Evolutionary conservation across 2,329 filamentous ascomycete genomes (phyloP).

Genomic region (Arthrobotrys sinensis): DNA sequence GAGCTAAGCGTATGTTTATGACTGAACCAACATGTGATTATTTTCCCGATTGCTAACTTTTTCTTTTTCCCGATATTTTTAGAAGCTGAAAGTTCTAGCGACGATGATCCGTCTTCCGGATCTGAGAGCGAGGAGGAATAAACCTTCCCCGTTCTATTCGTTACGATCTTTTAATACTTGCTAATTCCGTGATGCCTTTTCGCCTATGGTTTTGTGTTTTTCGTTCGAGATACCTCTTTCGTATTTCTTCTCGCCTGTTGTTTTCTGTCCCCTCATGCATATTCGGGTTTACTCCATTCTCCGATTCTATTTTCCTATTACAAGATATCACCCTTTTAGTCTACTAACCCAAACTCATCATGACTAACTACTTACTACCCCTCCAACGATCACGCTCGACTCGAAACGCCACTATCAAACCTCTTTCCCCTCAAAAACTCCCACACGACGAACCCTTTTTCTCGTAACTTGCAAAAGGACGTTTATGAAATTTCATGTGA

Average conservation of each 20-base stretch:
- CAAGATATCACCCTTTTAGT: constrained; percentile 10
- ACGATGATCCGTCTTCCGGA: constrained; percentile 64
- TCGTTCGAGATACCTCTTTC: constrained; percentile 42
- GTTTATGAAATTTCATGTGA: constrained; percentile 27
- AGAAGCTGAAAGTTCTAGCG: constrained; percentile 58
- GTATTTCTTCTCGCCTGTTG: constrained; percentile 22
- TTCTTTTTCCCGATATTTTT: constrained; percentile 3
- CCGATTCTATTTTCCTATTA: neutral
- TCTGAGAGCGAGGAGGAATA: constrained; percentile 65
- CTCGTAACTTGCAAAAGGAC: neutral
- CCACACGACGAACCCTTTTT: neutral
- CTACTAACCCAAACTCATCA: constrained; percentile 9
- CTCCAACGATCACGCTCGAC: neutral
- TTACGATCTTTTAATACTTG: constrained; percentile 20
- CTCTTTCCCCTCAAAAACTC: neutral
- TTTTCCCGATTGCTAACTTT: constrained; percentile 36
- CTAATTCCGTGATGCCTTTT: constrained; percentile 2
- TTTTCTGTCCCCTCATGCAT: neutral
- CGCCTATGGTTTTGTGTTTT: constrained; percentile 19
- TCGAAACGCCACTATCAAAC: neutral
- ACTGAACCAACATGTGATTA: neutral
- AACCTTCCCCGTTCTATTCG: constrained; percentile 20
- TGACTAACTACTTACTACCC: neutral
- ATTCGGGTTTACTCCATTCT: constrained; percentile 6
- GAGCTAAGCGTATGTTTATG: constrained; percentile 50